A percentile compares a stretch with the other conserved stretches of the same genome.
These are phyloP conservation scores for Solanum stenotomum DNA, from an alignment of 257 asterid species.

Conservation along the genomic window DNA sequence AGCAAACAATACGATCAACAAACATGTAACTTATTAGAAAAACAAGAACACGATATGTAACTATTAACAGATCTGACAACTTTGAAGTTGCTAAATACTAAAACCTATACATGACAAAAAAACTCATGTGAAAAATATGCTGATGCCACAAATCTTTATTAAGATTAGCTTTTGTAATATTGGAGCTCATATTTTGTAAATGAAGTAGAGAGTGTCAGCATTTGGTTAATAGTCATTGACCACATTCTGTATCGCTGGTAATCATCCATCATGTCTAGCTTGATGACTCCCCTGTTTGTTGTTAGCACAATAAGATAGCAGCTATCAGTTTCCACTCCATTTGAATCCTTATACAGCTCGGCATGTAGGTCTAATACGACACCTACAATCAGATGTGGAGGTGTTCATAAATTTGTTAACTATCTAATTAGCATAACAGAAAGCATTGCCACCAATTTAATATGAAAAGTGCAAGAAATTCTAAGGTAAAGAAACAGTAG, in stretches of 20 bases:
- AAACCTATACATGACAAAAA: neutral
- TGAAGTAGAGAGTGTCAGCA: conserved; percentile 65
- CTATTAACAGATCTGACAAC: neutral
- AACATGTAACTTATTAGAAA: conserved; percentile 7
- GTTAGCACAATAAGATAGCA: conserved; percentile 59
- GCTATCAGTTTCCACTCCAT: conserved; percentile 36
- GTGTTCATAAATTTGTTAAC: neutral
- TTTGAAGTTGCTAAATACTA: neutral
- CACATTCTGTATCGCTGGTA: conserved; percentile 48
- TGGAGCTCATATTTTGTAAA: conserved; percentile 48
- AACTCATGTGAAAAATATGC: conserved; percentile 3
- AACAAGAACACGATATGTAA: neutral
- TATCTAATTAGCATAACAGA: neutral
- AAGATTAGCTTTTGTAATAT: conserved; percentile 31
- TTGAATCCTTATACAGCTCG: conserved; percentile 61
- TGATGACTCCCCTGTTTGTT: conserved; percentile 57
- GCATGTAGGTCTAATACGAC: conserved; percentile 44
- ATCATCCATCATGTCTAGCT: conserved; percentile 69
- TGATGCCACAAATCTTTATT: neutral
- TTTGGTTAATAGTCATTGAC: conserved; percentile 73
- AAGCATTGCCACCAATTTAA: neutral
- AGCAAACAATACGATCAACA: conserved; percentile 15
- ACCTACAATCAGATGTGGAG: conserved; percentile 22
- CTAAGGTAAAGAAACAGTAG: neutral
- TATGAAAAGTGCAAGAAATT: neutral